Evolutionary conservation across 140 eudicot species (phyloP), one percentile per base, ranked within the genome.

Genomic region (Oenanthe javanica): DNA sequence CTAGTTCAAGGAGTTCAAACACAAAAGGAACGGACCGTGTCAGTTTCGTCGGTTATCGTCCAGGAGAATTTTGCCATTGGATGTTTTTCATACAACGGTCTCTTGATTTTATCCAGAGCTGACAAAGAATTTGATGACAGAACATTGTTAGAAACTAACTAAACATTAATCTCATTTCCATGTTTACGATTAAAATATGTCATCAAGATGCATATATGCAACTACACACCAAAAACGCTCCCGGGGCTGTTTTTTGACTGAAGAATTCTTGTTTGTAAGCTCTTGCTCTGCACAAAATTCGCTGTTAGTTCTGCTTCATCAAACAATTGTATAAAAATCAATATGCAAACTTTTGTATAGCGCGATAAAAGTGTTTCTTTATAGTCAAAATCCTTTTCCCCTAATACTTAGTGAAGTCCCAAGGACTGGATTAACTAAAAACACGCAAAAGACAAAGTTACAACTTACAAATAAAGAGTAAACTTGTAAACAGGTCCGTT

Each of bases 41-140:
- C 96, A 40, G 90, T 86, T 84, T 92, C 98, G 72, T 94, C 97
- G 10, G 92, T 89, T 42, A 89, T 64, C 50, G 97, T 92, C 98
- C 97, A 94, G 25, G 97, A 88, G 88, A 94, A 94, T 81, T 90
- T 92, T 43, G 89, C 88, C 98, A 94, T 94, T 83, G 98, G 98
- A 84, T 92, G 97, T 86, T 92, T 92, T 83, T 87, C 88, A 73
- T 94, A 94, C 85, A 94, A 83, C 59, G 97, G 98, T 86, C 89
- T 90, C 90, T 86, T 90, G 85, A 90, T 85, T 85, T 89, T 92
- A 52, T 94, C 96, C 85, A 94, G 80, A 57, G 93, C 98, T 94
- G 87, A 74, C 76, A 86, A 64, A n/a, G 78, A 21, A 55, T 46
- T 70, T 40, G 77, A 75, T 74, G 57, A 25, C 14, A 31, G 86